phyloP scores from a whole-genome alignment of 176 grass and related monocot genomes.

The Leersia perrieri region DNA sequence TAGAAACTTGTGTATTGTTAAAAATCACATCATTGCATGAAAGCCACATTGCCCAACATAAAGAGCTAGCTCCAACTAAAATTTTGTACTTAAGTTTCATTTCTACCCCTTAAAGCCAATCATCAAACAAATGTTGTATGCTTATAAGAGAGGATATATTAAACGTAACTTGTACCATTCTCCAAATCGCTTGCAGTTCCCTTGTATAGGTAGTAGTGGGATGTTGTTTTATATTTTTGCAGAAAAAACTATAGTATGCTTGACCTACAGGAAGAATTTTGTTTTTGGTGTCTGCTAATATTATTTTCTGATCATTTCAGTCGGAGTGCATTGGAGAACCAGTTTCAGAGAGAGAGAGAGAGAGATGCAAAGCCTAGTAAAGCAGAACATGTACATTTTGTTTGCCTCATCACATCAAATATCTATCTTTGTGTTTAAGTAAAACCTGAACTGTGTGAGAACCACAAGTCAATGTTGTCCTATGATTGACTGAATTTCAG shows the following conservation, averaged over 20 bases:
- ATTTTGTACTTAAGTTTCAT: too few species aligned
- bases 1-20: too few species aligned
- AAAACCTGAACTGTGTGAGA: conserved; percentile 6
- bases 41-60: too few species aligned
- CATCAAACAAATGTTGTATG: too few species aligned
- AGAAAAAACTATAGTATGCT: conserved; percentile 39
- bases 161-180: too few species aligned
- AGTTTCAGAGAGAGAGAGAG: conserved; percentile 84
- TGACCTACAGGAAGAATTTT: neutral
- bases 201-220: neutral
- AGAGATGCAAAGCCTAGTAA: conserved; percentile 73
- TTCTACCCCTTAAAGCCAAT: too few species aligned
- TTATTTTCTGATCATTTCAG: too few species aligned
- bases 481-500: conserved; percentile 2
- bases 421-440: neutral
- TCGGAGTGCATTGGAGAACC: conserved; percentile 49
- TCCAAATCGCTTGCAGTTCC: conserved; percentile 15
- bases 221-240: neutral
- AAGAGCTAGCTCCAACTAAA: too few species aligned
- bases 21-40: too few species aligned
- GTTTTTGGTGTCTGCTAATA: conserved; percentile 19
- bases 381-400: conserved; percentile 71
- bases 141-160: too few species aligned
- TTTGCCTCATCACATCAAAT: conserved; percentile 23
- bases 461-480: conserved; percentile 11